Conservation (phyloP, 2,329 filamentous ascomycete genomes). For the Cyphellophora attinorum region DNA sequence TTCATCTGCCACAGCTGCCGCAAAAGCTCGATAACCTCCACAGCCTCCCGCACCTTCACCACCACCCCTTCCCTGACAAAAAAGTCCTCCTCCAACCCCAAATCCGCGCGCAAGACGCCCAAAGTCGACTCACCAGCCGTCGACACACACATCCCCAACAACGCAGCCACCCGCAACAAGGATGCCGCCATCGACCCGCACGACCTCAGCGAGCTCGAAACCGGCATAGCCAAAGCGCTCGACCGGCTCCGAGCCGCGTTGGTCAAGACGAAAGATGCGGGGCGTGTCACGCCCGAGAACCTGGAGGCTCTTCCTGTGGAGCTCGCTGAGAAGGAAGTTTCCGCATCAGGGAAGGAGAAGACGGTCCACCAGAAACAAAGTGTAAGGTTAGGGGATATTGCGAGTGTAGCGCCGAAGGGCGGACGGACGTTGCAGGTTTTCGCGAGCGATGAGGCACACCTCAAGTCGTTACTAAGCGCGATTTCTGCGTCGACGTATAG, state of each 20-base stretch:
- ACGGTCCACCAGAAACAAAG: conserved; percentile 24
- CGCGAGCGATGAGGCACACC: conserved; percentile 51
- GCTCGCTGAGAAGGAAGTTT: conserved; percentile 40
- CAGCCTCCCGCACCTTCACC: conserved; percentile 28
- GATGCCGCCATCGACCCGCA: conserved; percentile 41
- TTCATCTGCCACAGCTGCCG: conserved; percentile 7
- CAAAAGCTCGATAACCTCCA: conserved; percentile 9
- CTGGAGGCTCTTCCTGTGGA: conserved; percentile 54
- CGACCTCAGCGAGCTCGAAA: conserved; percentile 50
- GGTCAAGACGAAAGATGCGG: conserved; percentile 52
- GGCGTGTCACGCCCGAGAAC: conserved; percentile 51
- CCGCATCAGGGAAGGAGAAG: conserved; percentile 19
- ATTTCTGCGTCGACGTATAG: conserved; percentile 33
- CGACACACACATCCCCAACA: conserved; percentile 37
- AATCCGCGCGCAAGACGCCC: conserved; percentile 22
- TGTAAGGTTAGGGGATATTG: conserved; percentile 51
- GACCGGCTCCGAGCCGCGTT: conserved; percentile 52
- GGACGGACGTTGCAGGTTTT: conserved; percentile 52
- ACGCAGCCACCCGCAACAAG: conserved; percentile 29
- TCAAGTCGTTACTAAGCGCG: conserved; percentile 35
- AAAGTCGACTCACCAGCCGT: conserved; percentile 20
- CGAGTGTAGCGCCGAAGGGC: conserved; percentile 57
- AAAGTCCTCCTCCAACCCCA: conserved; percentile 43
- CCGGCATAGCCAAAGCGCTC: conserved; percentile 45
- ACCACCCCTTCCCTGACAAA: conserved; percentile 34